Evolutionary conservation across 805 yeast species (phyloP).

Genomic region (Candida ficus): DNA sequence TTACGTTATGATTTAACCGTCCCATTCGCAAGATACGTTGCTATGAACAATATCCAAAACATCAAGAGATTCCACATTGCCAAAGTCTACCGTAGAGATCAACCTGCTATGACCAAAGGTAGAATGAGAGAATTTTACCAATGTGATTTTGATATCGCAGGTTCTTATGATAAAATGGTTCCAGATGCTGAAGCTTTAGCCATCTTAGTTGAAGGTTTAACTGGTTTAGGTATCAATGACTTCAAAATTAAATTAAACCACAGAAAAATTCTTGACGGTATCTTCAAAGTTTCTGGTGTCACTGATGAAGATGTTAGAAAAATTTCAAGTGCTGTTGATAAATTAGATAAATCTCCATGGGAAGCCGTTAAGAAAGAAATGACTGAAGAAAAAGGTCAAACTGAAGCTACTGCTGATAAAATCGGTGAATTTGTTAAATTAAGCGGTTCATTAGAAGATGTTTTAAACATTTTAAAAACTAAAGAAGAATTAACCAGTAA

Average conservation of each 20-base stretch:
- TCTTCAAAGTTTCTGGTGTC: slow-evolving; percentile 93
- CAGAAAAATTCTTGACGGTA: slow-evolving; percentile 93
- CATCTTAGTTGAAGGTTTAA: slow-evolving; percentile 78
- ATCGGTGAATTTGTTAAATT: slow-evolving; percentile 89
- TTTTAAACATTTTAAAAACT: slow-evolving; percentile 46
- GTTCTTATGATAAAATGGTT: slow-evolving; percentile 87
- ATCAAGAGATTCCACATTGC: slow-evolving; percentile 97
- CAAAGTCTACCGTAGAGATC: slow-evolving; percentile 97
- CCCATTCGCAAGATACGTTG: slow-evolving; percentile 96
- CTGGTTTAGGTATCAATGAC: slow-evolving; percentile 76
- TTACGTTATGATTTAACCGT: slow-evolving; percentile 95
- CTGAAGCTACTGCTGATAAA: slow-evolving; percentile 86
- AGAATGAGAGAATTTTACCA: slow-evolving; percentile 99
- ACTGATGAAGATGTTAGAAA: slow-evolving; percentile 89
- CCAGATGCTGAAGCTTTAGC: slow-evolving; percentile 91
- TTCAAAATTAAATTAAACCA: slow-evolving; percentile 92
- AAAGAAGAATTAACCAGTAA: slow-evolving; percentile 59
- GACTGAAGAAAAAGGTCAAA: slow-evolving; percentile 84
- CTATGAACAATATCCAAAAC: slow-evolving; percentile 85
- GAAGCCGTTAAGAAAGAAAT: slow-evolving; percentile 88
- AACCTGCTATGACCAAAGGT: slow-evolving; percentile 99
- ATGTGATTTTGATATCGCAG: slow-evolving; percentile 98
- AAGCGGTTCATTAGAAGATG: slow-evolving; percentile 68
- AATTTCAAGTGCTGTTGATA: slow-evolving; percentile 93
- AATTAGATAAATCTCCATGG: slow-evolving; percentile 95